Evolutionary conservation across 2,329 filamentous ascomycete species (phyloP).

Genomic region (Taxawa tesnikishii): DNA sequence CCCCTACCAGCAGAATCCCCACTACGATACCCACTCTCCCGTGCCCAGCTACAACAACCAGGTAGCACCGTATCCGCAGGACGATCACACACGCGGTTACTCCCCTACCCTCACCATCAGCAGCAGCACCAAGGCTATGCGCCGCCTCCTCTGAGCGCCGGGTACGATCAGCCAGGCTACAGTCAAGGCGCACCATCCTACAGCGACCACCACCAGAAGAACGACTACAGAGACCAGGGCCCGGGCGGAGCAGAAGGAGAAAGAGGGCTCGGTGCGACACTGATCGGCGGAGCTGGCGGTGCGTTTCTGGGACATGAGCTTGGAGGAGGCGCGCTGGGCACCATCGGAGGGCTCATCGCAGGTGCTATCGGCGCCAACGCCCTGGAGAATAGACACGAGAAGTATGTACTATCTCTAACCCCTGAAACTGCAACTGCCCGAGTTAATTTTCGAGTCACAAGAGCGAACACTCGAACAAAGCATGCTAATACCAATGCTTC

Average conservation of each 20-base stretch:
- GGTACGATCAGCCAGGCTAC: not conserved
- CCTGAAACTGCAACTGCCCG: too few relatives aligned
- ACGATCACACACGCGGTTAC: not conserved
- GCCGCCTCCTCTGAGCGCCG: not conserved
- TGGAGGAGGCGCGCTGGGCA: slow-evolving; percentile 40
- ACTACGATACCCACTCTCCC: not conserved
- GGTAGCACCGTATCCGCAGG: not conserved
- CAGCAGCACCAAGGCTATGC: not conserved
- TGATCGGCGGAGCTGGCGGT: slow-evolving; percentile 42
- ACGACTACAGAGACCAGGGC: not conserved
- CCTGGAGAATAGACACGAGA: slow-evolving; percentile 30
- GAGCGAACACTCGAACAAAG: too few relatives aligned
- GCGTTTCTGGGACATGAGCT: slow-evolving; percentile 42
- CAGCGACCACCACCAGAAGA: not conserved
- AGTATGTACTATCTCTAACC: too few relatives aligned
- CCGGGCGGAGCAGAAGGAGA: slow-evolving; percentile 29
- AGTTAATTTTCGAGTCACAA: too few relatives aligned
- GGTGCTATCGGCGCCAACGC: slow-evolving; percentile 45
- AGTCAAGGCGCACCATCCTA: slow-evolving; percentile 9
- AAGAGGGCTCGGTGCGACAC: slow-evolving; percentile 43
- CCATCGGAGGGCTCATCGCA: slow-evolving; percentile 37
- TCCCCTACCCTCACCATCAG: not conserved
- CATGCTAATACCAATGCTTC: too few relatives aligned
- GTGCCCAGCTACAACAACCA: not conserved
- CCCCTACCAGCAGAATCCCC: not conserved